Evolutionary conservation across 805 yeast species (phyloP).

Genomic region (Lachancea meyersii): DNA sequence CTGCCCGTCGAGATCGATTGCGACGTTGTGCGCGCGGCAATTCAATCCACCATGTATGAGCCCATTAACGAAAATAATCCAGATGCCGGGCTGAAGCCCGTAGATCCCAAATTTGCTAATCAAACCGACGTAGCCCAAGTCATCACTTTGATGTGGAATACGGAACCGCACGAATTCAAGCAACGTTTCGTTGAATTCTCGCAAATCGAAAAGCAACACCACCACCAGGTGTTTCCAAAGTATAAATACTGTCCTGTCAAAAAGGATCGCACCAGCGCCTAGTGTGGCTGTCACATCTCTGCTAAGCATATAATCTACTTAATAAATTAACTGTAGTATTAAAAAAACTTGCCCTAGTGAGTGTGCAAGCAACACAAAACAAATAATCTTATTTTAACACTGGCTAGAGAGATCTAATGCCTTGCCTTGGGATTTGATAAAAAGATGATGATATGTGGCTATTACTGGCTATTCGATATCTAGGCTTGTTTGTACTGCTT

Average conservation of each 20-base stretch:
- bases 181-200: conserved; percentile 35
- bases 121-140: conserved; percentile 27
- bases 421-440: not conserved
- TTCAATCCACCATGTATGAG: conserved; percentile 8
- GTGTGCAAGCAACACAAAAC: too few relatives aligned
- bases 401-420: not conserved
- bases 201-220: conserved; percentile 38
- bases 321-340: not conserved
- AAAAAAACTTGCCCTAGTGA: too few relatives aligned
- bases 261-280: conserved; percentile 1
- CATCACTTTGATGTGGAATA: conserved; percentile 42
- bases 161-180: conserved; percentile 36
- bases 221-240: conserved; percentile 38
- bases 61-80: not conserved
- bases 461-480: conserved; percentile 6
- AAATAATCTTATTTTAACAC: too few relatives aligned
- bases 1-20: not conserved
- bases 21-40: not conserved
- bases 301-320: not conserved
- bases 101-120: conserved; percentile 10
- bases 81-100: not conserved
- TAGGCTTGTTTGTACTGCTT: not conserved
- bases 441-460: not conserved
- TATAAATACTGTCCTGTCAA: conserved; percentile 38
- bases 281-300: not conserved